Conservation (phyloP, 2,329 filamentous ascomycete genomes). For the Colletotrichum salicis region DNA sequence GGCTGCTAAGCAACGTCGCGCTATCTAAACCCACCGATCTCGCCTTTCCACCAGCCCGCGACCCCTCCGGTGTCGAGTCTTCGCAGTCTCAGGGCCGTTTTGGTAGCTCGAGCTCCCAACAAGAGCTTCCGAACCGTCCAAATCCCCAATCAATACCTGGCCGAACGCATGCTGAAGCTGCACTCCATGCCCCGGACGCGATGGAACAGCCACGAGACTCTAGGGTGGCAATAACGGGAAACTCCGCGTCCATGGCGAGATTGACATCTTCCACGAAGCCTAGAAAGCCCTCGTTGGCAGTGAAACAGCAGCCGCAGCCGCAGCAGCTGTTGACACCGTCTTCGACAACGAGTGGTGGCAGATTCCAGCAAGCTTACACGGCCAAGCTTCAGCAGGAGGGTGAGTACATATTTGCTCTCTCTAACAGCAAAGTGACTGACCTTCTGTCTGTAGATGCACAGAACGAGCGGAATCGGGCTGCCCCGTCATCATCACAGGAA, state of each 20-base stretch:
- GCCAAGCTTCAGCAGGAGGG: slow-evolving; percentile 36
- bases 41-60: slow-evolving; percentile 48
- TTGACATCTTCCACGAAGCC: slow-evolving; percentile 55
- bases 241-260: slow-evolving; percentile 54
- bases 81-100: slow-evolving; percentile 30
- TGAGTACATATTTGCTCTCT: background rate
- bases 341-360: slow-evolving; percentile 41
- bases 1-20: slow-evolving; percentile 63
- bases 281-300: slow-evolving; percentile 57
- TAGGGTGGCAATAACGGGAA: slow-evolving; percentile 17
- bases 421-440: background rate
- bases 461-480: background rate
- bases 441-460: slow-evolving; percentile 12
- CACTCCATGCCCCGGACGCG: slow-evolving; percentile 18
- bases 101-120: slow-evolving; percentile 22
- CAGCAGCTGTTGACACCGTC: slow-evolving; percentile 56
- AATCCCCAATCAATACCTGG: background rate
- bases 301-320: slow-evolving; percentile 52
- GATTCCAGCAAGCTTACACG: slow-evolving; percentile 37
- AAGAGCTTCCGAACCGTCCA: slow-evolving; percentile 7
- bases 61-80: slow-evolving; percentile 38
- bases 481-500: slow-evolving; percentile 14
- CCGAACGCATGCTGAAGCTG: slow-evolving; percentile 4
- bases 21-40: slow-evolving; percentile 52
- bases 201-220: slow-evolving; percentile 21